These are phyloP conservation scores for Aspergillus tubingensis DNA, from an alignment of 2,329 filamentous ascomycete species.

Conservation along the genomic window DNA sequence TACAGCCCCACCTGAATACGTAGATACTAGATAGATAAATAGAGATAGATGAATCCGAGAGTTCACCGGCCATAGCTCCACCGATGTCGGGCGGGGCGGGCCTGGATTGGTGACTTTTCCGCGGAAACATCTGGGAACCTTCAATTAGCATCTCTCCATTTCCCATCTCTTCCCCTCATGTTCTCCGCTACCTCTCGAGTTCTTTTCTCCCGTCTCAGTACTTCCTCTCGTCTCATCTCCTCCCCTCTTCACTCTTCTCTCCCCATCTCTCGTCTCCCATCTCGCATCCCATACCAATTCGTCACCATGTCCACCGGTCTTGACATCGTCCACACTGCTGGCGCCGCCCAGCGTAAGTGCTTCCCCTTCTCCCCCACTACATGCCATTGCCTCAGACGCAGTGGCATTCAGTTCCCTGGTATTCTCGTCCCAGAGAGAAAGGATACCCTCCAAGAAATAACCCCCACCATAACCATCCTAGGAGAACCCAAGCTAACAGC, in stretches of 20 bases:
- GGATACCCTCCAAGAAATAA: background rate
- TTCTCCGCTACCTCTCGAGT: constrained; percentile 26
- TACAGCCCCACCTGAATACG: background rate
- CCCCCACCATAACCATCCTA: background rate
- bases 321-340: constrained; percentile 43
- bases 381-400: background rate
- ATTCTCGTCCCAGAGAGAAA: too few relatives aligned
- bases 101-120: constrained; percentile 13
- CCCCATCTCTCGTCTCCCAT: constrained; percentile 5
- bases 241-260: constrained; percentile 4
- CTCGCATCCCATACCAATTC: constrained; percentile 15
- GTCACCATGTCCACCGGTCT: constrained; percentile 44
- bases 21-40: background rate
- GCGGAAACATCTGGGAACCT: constrained; percentile 15
- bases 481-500: background rate
- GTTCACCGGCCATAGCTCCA: background rate
- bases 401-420: too few relatives aligned
- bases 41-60: background rate
- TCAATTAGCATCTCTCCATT: background rate
- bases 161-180: constrained; percentile 24
- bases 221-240: constrained; percentile 17
- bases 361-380: background rate
- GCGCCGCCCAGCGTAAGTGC: constrained; percentile 50
- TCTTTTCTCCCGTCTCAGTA: constrained; percentile 15
- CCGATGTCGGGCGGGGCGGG: constrained; percentile 40